Evolutionary conservation across 805 yeast species (phyloP), one percentile per base, ranked within the genome.

Genomic region (Kodamaea jinghongensis): DNA sequence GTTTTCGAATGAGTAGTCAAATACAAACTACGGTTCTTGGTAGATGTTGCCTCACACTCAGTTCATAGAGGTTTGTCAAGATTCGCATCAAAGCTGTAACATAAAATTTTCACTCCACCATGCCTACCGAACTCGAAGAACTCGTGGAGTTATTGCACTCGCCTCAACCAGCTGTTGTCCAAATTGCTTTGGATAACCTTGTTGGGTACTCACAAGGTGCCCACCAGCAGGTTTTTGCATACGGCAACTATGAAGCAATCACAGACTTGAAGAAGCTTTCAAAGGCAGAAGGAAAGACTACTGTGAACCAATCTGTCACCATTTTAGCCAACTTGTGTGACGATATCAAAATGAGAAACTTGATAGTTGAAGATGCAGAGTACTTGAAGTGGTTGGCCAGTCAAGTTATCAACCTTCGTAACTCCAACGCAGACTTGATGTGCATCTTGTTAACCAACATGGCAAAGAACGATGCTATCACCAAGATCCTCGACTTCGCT

Each of bases 271-370:
- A 82, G 56, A 61, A 61, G 9, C 60, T 88, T 27, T 67, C 82
- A 3, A 62, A 65, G 44, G 82, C 77, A 44, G 67, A 65, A 23
- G 79, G 81, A 4, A 70, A 70, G 49, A 70, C 77, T 26, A 66
- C 74, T 14, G 84, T 81, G 6, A 75, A 71, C 41, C 83, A 83
- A 46, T 76, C 96, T 0, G 65, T 84, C 12, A 88, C 96, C 0
- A 86, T 85, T 23, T 66, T 93, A 52, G 86, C 85, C 7, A 93
- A 93, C 55, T 63, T 91, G 42, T 84, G 95, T 61, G 93, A 80
- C 48, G 88, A 85, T 56, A 49, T 58, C 3, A 65, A 67, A 13
- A 75, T 88, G 55, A 76, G 96, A 51, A 71, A 72, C 32, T 51
- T 81, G 43, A 73, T 91, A 15, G 85, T 79, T 4, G 71, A 76